Base-by-base conservation (phyloP, 2,329 filamentous ascomycete genomes). In the Myriosclerotinia curreyana region DNA sequence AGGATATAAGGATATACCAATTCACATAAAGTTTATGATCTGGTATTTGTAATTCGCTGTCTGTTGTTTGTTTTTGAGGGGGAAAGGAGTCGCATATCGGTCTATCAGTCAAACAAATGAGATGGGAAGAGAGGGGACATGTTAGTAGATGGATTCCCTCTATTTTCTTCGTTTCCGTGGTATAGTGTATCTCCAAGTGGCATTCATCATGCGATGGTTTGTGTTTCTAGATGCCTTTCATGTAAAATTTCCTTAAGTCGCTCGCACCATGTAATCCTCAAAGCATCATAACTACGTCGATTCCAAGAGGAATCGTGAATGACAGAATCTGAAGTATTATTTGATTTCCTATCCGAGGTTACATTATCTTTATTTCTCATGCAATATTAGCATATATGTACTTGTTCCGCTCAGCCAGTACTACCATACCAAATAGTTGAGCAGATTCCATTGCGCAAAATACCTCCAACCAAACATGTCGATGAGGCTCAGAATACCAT, bases 1-100 rank as follows among this genome's bases (percentile, higher is more conserved):
- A 46, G 55, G 55, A 36, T 34, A 59, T 48, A 46, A 34, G 55
- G 55, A 59, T 48, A 48, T 59, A 48, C 55, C 55, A 58, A 58
- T 36, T 58, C 42, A 48, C 28, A 58, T 9, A 48, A 46, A 48
- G 42, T 59, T 59, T 36, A 48, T 59, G 20, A 48, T 36, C 31
- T 25, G n/a, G 42, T 59, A 48, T 48, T 12, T 59, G 2, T 17
- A 20, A 31, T 59, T 48, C n/a, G 28, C 5, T 48, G 4, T 36
- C 28, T 12, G 42, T 4, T 48, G 42, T 20, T 36, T 34, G 31
- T 28, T 8, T 36, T 22, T 17, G 7, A 15, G 17, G 20, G 3
- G 20, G 28, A 36, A 3, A 25, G 25, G 31, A 5, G 15, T n/a
- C 14, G 25, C 17, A 36, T 17, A 48, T 36, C 9, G 22, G 25